phyloP scores from a whole-genome alignment of 305 asterid genomes.

The Withania somnifera region DNA sequence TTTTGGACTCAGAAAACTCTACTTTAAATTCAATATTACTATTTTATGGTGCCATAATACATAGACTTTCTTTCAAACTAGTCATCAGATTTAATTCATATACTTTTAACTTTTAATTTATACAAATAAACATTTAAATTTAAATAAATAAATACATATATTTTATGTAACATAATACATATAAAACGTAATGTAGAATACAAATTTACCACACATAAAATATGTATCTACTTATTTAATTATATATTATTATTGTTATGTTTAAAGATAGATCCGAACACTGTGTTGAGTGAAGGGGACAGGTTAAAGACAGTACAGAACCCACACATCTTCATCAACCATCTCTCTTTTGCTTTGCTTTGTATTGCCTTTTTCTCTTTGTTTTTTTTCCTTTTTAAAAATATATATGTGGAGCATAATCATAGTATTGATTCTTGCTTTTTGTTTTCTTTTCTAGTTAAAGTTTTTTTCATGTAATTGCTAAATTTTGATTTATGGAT shows the following conservation, averaged over 20 bases:
- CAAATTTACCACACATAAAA: no score
- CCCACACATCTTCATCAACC: constrained; percentile 55
- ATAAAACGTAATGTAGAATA: no score
- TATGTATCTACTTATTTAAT: no score
- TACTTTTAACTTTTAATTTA: no score
- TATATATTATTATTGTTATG: no score
- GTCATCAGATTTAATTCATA: no score
- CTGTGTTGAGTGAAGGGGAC: constrained; percentile 89
- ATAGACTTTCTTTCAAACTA: no score
- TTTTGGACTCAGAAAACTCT: constrained; percentile 39
- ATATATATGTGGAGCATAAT: neutral
- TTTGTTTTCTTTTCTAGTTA: neutral
- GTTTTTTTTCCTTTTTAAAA: constrained; percentile 6
- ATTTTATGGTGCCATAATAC: no score
- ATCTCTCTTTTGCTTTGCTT: constrained; percentile 38
- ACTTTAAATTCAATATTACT: no score
- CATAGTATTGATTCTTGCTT: neutral
- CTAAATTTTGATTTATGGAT: neutral
- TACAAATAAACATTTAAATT: no score
- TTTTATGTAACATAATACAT: no score
- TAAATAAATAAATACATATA: no score
- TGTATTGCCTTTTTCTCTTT: constrained; percentile 18
- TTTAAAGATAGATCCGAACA: constrained; percentile 7
- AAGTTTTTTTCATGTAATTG: neutral
- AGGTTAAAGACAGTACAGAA: constrained; percentile 85